phyloP scores from a whole-genome alignment of 257 asterid genomes.

The Solanum appendiculatum region DNA sequence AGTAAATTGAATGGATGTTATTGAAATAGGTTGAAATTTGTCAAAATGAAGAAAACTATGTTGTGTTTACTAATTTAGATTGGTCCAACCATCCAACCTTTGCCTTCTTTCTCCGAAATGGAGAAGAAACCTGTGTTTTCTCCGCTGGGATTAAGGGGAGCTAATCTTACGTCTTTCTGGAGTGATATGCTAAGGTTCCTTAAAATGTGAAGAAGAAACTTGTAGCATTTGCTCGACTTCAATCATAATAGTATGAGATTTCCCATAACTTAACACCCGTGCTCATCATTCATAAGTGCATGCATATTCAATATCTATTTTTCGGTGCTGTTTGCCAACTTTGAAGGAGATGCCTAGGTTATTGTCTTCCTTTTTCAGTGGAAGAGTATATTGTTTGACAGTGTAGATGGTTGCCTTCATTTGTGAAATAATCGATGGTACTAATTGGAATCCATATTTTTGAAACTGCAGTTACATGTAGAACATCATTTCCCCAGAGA shows the following conservation, averaged over 20 bases:
- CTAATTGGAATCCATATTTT: constrained; percentile 5
- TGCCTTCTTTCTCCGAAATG: background rate
- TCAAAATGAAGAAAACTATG: background rate
- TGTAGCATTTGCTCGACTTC: background rate
- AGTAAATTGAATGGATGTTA: background rate
- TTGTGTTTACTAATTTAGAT: background rate
- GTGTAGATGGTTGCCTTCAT: background rate
- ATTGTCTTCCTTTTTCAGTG: background rate
- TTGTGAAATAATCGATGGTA: background rate
- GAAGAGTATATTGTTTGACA: background rate
- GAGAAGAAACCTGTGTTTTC: background rate
- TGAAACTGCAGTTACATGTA: constrained; percentile 66
- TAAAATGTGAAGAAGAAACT: background rate
- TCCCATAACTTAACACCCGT: background rate
- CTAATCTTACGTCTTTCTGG: background rate
- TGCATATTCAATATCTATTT: background rate
- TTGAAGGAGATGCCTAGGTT: background rate
- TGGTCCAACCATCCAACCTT: background rate
- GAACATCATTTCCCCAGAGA: constrained; percentile 76
- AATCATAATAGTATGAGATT: background rate
- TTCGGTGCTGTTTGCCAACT: background rate
- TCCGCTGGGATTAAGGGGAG: background rate
- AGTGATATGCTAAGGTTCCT: background rate
- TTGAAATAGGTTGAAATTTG: background rate
- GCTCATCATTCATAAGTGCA: background rate